Conservation (phyloP, 257 asterid species). For the Voacanga thouarsii region DNA sequence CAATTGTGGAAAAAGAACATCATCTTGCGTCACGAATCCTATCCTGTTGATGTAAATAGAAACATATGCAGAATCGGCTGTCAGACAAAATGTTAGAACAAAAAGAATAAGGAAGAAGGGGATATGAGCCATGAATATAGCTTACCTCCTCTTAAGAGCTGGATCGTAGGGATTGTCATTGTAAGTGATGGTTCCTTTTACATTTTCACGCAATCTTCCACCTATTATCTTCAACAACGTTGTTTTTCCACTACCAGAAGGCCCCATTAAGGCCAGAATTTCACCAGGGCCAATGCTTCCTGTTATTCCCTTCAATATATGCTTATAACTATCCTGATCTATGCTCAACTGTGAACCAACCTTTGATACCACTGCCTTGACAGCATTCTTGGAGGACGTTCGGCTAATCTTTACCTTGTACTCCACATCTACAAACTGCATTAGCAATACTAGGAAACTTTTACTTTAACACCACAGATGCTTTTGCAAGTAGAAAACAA, state of each 20-base stretch:
- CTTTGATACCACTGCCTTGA: slow-evolving; percentile 57
- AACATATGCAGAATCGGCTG: background rate
- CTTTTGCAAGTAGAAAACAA: background rate
- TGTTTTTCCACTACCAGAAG: slow-evolving; percentile 97
- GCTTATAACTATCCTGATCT: slow-evolving; percentile 60
- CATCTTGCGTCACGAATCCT: slow-evolving; percentile 92
- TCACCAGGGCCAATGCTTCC: slow-evolving; percentile 92
- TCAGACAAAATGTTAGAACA: too few species aligned
- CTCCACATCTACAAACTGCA: slow-evolving; percentile 89
- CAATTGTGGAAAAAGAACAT: slow-evolving; percentile 81
- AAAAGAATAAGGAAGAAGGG: background rate
- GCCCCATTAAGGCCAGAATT: slow-evolving; percentile 93
- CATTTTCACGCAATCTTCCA: slow-evolving; percentile 68
- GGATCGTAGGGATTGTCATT: slow-evolving; percentile 62
- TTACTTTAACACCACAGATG: too few species aligned
- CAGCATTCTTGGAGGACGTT: slow-evolving; percentile 46
- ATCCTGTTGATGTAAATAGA: slow-evolving; percentile 45
- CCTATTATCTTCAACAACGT: slow-evolving; percentile 73
- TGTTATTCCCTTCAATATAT: slow-evolving; percentile 75
- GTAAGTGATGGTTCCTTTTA: slow-evolving; percentile 69
- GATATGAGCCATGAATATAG: background rate
- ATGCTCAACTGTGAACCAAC: slow-evolving; percentile 42
- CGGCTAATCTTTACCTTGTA: slow-evolving; percentile 60
- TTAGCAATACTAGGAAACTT: background rate
- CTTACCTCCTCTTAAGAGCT: slow-evolving; percentile 77